These are phyloP conservation scores for Chamaecyparis obtusa DNA, from an alignment of 75 land plant species.

Conservation along the genomic window DNA sequence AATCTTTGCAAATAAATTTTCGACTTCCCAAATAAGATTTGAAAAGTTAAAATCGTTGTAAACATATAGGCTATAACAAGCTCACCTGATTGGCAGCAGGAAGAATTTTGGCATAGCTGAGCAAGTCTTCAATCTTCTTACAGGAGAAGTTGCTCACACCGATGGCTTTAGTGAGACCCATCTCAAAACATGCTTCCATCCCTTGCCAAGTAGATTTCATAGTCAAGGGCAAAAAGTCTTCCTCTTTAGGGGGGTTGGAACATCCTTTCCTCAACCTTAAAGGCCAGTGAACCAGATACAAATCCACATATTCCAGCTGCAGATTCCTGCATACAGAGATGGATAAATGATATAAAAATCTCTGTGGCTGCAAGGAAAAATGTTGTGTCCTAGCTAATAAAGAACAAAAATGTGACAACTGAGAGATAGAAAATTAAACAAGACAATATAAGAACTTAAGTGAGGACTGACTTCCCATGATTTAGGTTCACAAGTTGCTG, in stretches of 20 bases:
- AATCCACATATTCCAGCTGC: constrained; percentile 44
- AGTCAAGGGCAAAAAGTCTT: constrained; percentile 38
- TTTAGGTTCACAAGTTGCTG: no score
- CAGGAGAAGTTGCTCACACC: constrained; percentile 71
- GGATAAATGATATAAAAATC: neutral
- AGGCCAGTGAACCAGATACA: constrained; percentile 58
- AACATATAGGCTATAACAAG: neutral
- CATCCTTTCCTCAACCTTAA: constrained; percentile 34
- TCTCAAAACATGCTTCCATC: constrained; percentile 43
- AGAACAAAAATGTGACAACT: no score
- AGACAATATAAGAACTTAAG: no score
- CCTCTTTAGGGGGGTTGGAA: constrained; percentile 20
- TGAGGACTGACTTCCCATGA: no score
- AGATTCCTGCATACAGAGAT: constrained; percentile 21
- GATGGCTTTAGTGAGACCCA: constrained; percentile 56
- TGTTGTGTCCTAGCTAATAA: no score
- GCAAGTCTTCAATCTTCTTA: constrained; percentile 47
- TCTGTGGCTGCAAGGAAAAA: no score
- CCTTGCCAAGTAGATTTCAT: constrained; percentile 34
- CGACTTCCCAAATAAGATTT: neutral
- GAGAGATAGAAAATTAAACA: no score
- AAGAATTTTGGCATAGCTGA: constrained; percentile 40
- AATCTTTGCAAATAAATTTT: no score
- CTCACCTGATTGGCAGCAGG: constrained; percentile 75
- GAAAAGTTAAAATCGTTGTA: neutral